Conservation (phyloP, 139 green algal genomes). For the Dunaliella primolecta region DNA sequence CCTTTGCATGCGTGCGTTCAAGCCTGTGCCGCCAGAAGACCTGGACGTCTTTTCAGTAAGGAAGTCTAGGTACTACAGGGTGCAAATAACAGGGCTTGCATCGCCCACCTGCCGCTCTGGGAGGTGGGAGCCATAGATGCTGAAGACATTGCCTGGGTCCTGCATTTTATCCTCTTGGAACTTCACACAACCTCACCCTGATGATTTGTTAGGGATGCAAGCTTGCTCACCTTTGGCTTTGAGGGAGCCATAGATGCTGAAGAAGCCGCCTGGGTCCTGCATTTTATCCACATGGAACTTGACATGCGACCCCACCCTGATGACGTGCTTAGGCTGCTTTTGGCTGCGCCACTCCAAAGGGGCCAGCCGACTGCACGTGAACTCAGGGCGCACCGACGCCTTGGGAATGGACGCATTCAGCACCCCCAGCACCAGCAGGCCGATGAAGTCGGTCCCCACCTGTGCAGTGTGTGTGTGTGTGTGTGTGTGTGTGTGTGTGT, state of each 20-base stretch:
- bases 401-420: constrained; percentile 1
- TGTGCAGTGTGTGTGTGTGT: background rate
- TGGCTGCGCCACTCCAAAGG: background rate
- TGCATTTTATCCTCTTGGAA: background rate
- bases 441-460: constrained; percentile 5
- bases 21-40: too few relatives aligned
- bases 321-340: constrained; percentile 2
- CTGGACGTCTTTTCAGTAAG: too few relatives aligned
- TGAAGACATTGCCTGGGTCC: background rate
- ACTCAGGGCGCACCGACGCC: background rate
- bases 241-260: background rate
- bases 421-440: constrained; percentile 13
- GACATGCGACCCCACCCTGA: constrained; percentile 4
- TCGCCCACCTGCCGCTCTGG: background rate
- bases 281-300: background rate
- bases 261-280: background rate
- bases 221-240: background rate
- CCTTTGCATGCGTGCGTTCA: too few relatives aligned
- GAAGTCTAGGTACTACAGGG: too few relatives aligned
- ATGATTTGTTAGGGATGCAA: background rate
- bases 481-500: background rate
- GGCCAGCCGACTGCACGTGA: background rate
- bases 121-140: background rate
- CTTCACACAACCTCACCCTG: background rate
- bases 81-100: too few relatives aligned